phyloP scores from a whole-genome alignment of 208 protist species.

The Leishmania mexicana region DNA sequence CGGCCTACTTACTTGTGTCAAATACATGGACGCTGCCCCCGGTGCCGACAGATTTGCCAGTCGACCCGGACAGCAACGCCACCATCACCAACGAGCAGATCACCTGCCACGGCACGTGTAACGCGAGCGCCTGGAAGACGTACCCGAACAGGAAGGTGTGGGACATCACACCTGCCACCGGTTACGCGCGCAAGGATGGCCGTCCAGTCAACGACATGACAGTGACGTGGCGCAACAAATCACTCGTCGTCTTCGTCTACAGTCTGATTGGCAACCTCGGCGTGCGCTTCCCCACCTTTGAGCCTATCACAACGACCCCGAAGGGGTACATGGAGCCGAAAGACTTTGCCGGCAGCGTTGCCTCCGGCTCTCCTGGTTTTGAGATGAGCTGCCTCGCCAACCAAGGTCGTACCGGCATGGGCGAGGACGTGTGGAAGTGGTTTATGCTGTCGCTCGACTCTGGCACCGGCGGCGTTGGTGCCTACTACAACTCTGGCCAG shows the following conservation, averaged over 20 bases:
- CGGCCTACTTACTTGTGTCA: conserved; percentile 69
- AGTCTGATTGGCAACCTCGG: conserved; percentile 80
- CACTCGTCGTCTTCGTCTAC: conserved; percentile 71
- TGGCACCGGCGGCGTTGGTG: conserved; percentile 57
- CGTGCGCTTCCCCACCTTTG: conserved; percentile 85
- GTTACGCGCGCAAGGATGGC: conserved; percentile 61
- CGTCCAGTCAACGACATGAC: conserved; percentile 54
- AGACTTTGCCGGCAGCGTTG: conserved; percentile 50
- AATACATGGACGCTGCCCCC: conserved; percentile 47
- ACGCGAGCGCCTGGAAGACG: conserved; percentile 70
- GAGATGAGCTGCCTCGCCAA: conserved; percentile 68
- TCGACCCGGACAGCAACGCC: conserved; percentile 3
- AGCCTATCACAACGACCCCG: conserved; percentile 44
- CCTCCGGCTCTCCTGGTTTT: conserved; percentile 52
- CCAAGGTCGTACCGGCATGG: conserved; percentile 57
- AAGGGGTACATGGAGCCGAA: conserved; percentile 60
- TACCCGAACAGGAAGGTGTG: conserved; percentile 59
- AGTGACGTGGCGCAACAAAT: conserved; percentile 61
- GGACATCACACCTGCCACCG: conserved; percentile 61
- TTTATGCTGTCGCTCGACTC: conserved; percentile 39
- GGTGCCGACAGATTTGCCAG: conserved; percentile 22
- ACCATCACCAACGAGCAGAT: conserved; percentile 63
- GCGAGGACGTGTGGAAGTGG: conserved; percentile 80
- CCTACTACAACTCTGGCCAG: conserved; percentile 53
- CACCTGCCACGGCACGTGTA: conserved; percentile 75